Evolutionary conservation across 495 filamentous ascomycete genomes (phyloP).

Genomic region (Podospora pseudocomata): DNA sequence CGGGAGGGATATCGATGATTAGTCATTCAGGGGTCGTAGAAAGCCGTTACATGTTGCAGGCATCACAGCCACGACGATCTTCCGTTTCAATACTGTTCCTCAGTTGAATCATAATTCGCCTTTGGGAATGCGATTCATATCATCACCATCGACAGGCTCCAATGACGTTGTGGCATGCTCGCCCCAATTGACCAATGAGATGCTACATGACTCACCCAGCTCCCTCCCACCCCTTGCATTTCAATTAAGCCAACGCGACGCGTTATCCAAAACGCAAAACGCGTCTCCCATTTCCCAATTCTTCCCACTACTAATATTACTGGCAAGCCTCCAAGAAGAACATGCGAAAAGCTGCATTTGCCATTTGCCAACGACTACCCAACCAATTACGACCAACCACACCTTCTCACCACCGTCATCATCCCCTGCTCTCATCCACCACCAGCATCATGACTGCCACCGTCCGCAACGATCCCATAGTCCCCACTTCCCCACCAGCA

Average conservation of each 20-base stretch:
- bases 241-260: slow-evolving; percentile 28
- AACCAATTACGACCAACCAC: neutral
- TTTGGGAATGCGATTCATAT: neutral
- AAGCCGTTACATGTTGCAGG: slow-evolving; percentile 8
- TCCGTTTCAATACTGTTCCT: neutral
- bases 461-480: slow-evolving; percentile 35
- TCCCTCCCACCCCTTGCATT: neutral
- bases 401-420: neutral
- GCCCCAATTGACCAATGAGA: slow-evolving; percentile 17
- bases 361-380: neutral
- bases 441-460: slow-evolving; percentile 54
- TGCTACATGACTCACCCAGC: slow-evolving; percentile 4
- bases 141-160: neutral
- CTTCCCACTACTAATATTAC: neutral
- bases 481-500: slow-evolving; percentile 43
- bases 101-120: neutral
- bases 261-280: slow-evolving; percentile 19
- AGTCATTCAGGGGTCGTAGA: slow-evolving; percentile 15
- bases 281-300: slow-evolving; percentile 16
- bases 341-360: slow-evolving; percentile 10
- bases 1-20: slow-evolving; percentile 70
- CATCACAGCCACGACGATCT: slow-evolving; percentile 14
- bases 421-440: neutral
- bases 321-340: neutral
- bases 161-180: neutral